phyloP scores from a whole-genome alignment of 1,284 basidiomycete genomes.

The Microbotryomycetes sp. region DNA sequence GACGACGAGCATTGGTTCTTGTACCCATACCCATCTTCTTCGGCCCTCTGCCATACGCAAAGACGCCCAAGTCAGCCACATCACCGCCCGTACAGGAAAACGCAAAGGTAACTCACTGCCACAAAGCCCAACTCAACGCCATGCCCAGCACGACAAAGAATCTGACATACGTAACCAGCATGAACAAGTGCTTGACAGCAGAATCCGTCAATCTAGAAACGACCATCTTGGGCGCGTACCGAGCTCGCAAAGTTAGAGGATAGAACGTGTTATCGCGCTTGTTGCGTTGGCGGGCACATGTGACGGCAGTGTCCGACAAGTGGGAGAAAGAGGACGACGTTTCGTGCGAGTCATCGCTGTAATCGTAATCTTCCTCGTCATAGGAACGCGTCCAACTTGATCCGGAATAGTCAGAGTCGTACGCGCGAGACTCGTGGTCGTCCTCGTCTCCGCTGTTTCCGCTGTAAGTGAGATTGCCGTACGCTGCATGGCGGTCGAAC shows the following conservation, averaged over 20 bases:
- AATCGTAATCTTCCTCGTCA: neutral
- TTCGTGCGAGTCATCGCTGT: neutral
- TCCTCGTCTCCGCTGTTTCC: neutral
- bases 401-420: neutral
- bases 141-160: conserved; percentile 21
- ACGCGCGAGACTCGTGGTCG: neutral
- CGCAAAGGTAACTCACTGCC: conserved; percentile 24
- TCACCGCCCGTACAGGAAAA: too few relatives aligned
- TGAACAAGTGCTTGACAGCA: conserved; percentile 14
- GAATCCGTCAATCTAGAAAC: conserved; percentile 10
- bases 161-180: conserved; percentile 16
- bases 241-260: conserved; percentile 23
- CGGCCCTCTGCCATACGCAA: neutral
- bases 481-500: too few relatives aligned
- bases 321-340: neutral
- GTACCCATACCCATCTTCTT: neutral
- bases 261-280: conserved; percentile 15
- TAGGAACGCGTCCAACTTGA: too few relatives aligned
- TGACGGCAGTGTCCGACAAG: neutral
- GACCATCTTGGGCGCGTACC: conserved; percentile 28
- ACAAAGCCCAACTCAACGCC: conserved; percentile 21
- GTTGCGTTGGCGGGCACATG: neutral
- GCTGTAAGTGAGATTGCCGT: too few relatives aligned
- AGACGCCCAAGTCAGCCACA: too few relatives aligned
- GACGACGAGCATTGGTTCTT: neutral